Conservation (phyloP, 139 green algal genomes). For the Coelastrella sp. region DNA sequence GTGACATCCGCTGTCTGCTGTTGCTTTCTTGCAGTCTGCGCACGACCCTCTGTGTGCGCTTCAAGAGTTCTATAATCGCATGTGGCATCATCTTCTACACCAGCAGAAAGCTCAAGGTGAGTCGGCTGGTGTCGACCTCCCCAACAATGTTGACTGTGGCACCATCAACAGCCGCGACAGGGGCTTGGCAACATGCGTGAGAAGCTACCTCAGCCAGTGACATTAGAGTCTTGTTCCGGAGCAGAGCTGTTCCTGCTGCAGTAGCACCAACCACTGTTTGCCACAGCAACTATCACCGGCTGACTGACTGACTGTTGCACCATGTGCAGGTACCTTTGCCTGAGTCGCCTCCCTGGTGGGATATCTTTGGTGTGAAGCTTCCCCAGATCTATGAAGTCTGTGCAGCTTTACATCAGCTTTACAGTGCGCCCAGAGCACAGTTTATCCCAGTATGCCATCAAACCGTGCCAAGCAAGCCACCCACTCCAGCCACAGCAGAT, state of each 20-base stretch:
- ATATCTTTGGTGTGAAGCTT: constrained; percentile 75
- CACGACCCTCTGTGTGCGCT: constrained; percentile 91
- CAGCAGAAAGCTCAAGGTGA: constrained; percentile 77
- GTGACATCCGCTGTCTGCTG: too few relatives aligned
- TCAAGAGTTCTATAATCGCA: constrained; percentile 85
- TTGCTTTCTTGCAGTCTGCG: constrained; percentile 19
- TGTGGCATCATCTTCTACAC: constrained; percentile 92
- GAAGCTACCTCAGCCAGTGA: too few relatives aligned
- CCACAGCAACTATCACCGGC: background rate
- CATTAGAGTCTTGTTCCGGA: too few relatives aligned
- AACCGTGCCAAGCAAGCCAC: constrained; percentile 44
- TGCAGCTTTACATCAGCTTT: constrained; percentile 68
- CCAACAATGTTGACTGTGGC: too few relatives aligned
- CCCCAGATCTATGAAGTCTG: constrained; percentile 78
- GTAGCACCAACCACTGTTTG: background rate
- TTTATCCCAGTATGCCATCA: constrained; percentile 44
- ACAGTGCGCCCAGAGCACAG: constrained; percentile 58
- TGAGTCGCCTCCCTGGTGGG: constrained; percentile 85
- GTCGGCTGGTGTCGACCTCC: background rate
- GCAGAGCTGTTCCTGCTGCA: too few relatives aligned
- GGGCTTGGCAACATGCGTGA: too few relatives aligned
- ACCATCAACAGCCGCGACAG: too few relatives aligned
- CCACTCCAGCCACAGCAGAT: background rate
- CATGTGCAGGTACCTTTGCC: constrained; percentile 74
- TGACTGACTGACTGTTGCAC: background rate